Conservation (phyloP, 1,284 basidiomycete species). For the Tilletia caries region DNA sequence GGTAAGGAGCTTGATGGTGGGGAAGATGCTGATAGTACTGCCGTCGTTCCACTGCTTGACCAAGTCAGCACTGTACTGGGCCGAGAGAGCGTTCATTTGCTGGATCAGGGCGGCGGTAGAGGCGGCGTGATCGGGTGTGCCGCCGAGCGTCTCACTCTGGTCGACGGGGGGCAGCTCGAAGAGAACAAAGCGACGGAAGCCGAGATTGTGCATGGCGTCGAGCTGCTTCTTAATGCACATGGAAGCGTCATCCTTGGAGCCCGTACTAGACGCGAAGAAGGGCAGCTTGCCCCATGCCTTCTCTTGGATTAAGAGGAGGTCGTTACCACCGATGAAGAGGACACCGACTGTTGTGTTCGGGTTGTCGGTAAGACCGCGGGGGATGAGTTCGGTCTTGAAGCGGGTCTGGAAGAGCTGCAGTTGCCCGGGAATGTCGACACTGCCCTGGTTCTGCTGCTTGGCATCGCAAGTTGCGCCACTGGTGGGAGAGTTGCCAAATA, state of each 20-base stretch:
- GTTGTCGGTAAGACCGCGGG: not conserved
- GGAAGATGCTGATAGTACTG: conserved; percentile 5
- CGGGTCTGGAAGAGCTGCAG: not conserved
- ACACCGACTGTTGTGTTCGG: not conserved
- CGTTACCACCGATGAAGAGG: not conserved
- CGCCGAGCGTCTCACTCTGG: not conserved
- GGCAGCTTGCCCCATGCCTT: conserved; percentile 5
- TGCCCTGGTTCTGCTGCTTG: not conserved
- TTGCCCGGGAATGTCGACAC: not conserved
- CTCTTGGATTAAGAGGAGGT: not conserved
- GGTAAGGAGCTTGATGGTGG: not conserved
- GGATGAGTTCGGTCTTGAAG: not conserved
- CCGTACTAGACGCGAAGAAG: not conserved
- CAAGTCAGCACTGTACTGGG: not conserved
- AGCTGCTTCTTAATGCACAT: not conserved
- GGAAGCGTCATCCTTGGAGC: not conserved
- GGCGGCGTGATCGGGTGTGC: not conserved
- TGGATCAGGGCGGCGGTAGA: not conserved
- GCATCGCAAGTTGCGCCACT: conserved; percentile 1
- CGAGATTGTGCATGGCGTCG: conserved; percentile 1
- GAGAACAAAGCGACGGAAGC: conserved; percentile 4
- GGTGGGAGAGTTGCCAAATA: not conserved
- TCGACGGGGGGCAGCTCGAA: conserved; percentile 6
- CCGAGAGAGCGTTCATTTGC: not conserved
- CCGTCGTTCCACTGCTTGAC: conserved; percentile 4